Conservation (phyloP, 2,329 filamentous ascomycete genomes). For the Epichloe glyceriae region DNA sequence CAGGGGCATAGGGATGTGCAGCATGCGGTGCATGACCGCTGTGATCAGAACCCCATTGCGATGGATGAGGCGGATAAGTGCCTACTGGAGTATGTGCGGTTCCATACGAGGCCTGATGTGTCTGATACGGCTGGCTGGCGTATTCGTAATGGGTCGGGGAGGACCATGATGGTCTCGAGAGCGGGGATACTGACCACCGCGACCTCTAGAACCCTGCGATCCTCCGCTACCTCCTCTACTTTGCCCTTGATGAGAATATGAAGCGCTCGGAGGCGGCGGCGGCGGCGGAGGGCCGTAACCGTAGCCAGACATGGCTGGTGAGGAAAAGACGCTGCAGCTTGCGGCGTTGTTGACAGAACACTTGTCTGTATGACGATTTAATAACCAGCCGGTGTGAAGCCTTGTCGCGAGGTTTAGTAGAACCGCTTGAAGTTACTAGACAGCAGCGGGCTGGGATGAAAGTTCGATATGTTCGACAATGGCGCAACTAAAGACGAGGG, state of each 20-base stretch:
- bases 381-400: neutral
- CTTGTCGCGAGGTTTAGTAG: neutral
- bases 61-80: conserved; percentile 25
- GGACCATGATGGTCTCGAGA: conserved; percentile 29
- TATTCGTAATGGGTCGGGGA: conserved; percentile 30
- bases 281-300: conserved; percentile 39
- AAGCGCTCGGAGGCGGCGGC: conserved; percentile 23
- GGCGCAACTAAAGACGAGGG: neutral
- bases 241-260: conserved; percentile 25
- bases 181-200: conserved; percentile 25
- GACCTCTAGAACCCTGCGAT: conserved; percentile 22
- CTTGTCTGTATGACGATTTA: conserved; percentile 6
- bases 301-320: conserved; percentile 32
- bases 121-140: conserved; percentile 23
- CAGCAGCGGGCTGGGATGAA: neutral
- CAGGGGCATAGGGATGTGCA: conserved; percentile 31
- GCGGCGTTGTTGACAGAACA: conserved; percentile 8
- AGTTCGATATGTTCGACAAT: neutral
- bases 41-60: conserved; percentile 30
- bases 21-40: conserved; percentile 23
- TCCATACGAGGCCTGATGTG: conserved; percentile 18
- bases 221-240: conserved; percentile 28
- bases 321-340: conserved; percentile 2
- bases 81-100: conserved; percentile 23
- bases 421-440: neutral